A percentile compares a stretch with the other conserved stretches of the same genome.
Evolutionary conservation across 208 protist species (phyloP).

Genomic region (Lotmaria passim): DNA sequence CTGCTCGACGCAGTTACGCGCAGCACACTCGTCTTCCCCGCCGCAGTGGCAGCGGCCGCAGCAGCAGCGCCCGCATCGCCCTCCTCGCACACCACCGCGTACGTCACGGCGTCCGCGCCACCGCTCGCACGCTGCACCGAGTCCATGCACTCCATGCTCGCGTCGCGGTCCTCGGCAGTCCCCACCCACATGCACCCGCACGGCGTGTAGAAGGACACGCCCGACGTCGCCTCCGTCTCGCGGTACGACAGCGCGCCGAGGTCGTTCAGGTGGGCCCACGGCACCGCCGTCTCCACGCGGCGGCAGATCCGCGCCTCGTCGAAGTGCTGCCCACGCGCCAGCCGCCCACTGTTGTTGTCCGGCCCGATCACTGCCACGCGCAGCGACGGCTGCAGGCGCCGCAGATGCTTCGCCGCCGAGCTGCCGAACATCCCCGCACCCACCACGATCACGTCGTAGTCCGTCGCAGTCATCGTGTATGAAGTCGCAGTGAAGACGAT

Average conservation of each 20-base stretch:
- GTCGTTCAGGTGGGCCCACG: conserved; percentile 28
- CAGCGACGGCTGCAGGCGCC: conserved; percentile 20
- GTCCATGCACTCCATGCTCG: conserved; percentile 13
- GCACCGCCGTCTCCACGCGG: conserved; percentile 19
- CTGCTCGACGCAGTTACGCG: conserved; percentile 13
- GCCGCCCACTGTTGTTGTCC: conserved; percentile 15
- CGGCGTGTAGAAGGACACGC: conserved; percentile 26
- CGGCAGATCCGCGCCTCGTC: conserved; percentile 39
- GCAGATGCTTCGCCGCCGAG: conserved; percentile 30
- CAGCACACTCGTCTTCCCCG: conserved; percentile 23
- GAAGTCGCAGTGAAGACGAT: not conserved
- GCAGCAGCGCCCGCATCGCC: not conserved
- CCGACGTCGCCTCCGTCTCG: conserved; percentile 28
- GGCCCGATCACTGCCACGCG: conserved; percentile 24
- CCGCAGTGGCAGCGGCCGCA: conserved; percentile 8
- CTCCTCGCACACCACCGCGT: conserved; percentile 18
- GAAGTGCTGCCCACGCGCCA: conserved; percentile 38
- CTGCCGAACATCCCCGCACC: conserved; percentile 37
- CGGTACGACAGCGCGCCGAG: conserved; percentile 19
- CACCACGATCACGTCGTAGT: conserved; percentile 34
- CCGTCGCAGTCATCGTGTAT: not conserved
- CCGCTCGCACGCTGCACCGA: conserved; percentile 7
- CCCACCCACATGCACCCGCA: conserved; percentile 29
- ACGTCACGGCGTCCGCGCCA: conserved; percentile 1
- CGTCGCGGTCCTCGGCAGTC: conserved; percentile 6